Percentiles rank a stretch among this genome's conserved stretches.
phyloP scores from a whole-genome alignment of 495 filamentous ascomycete genomes.

The Diplogelasinospora grovesii region DNA sequence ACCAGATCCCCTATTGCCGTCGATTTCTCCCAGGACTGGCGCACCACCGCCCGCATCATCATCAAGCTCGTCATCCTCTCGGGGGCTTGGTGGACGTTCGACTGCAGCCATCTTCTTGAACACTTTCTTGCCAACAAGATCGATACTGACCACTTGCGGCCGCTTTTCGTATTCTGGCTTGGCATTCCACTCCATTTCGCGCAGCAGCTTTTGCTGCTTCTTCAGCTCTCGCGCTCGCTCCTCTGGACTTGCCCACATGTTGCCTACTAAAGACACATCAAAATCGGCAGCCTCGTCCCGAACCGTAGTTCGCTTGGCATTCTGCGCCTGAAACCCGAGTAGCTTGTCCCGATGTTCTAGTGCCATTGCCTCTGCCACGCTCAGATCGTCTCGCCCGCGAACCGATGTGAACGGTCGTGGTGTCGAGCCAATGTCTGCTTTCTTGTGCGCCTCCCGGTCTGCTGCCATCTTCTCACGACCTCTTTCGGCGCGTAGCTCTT shows the following conservation, averaged over 20 bases:
- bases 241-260: constrained; percentile 81
- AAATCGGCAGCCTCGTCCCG: constrained; percentile 93
- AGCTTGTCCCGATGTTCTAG: constrained; percentile 77
- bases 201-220: constrained; percentile 77
- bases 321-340: constrained; percentile 78
- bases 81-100: constrained; percentile 44
- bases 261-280: constrained; percentile 63
- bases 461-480: constrained; percentile 77
- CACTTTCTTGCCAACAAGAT: constrained; percentile 70
- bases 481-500: constrained; percentile 76
- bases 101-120: constrained; percentile 64
- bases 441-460: constrained; percentile 60
- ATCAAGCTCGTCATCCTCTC: constrained; percentile 19
- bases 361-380: constrained; percentile 48
- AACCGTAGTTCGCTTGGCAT: constrained; percentile 79
- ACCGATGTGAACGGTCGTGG: constrained; percentile 45
- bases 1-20: constrained; percentile 19
- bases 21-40: constrained; percentile 16
- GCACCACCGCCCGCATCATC: neutral
- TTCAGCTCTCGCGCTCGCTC: constrained; percentile 85
- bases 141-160: constrained; percentile 77
- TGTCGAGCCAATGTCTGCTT: constrained; percentile 53
- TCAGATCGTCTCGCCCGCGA: constrained; percentile 29
- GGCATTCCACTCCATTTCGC: constrained; percentile 86
- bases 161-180: constrained; percentile 92